phyloP scores from a whole-genome alignment of 2,329 filamentous ascomycete genomes.

The Chaetothyriales sp. region DNA sequence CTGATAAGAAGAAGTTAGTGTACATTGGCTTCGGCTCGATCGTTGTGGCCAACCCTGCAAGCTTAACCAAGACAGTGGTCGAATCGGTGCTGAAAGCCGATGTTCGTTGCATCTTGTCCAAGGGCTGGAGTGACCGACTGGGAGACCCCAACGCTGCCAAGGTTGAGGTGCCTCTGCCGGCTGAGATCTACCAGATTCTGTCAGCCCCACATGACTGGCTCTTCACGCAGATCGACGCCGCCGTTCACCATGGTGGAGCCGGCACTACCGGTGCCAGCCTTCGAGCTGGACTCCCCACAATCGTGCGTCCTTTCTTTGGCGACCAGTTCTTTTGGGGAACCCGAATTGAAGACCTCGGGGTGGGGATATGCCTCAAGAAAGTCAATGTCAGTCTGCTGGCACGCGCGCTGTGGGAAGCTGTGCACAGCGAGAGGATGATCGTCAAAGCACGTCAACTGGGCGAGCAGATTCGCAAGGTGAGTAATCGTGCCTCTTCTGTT shows the following conservation, averaged over 20 bases:
- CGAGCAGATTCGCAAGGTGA: slow-evolving; percentile 71
- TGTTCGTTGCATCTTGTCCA: slow-evolving; percentile 85
- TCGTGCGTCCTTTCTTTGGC: slow-evolving; percentile 93
- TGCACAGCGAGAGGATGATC: slow-evolving; percentile 82
- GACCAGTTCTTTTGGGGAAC: slow-evolving; percentile 94
- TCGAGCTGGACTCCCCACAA: slow-evolving; percentile 78
- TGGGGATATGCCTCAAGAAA: slow-evolving; percentile 77
- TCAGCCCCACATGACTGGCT: slow-evolving; percentile 93
- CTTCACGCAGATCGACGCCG: slow-evolving; percentile 84
- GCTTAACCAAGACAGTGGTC: slow-evolving; percentile 82
- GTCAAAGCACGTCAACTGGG: slow-evolving; percentile 67
- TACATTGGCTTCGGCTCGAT: slow-evolving; percentile 97
- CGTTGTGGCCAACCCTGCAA: slow-evolving; percentile 74
- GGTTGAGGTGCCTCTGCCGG: slow-evolving; percentile 53
- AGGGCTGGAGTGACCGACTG: slow-evolving; percentile 87
- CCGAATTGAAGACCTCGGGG: slow-evolving; percentile 80
- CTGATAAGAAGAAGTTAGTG: slow-evolving; percentile 76
- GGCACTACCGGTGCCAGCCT: slow-evolving; percentile 90
- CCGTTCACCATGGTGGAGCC: slow-evolving; percentile 83
- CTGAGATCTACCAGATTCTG: slow-evolving; percentile 75
- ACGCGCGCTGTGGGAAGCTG: slow-evolving; percentile 77
- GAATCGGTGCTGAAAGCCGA: slow-evolving; percentile 82
- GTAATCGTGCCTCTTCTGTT: slow-evolving; percentile 22
- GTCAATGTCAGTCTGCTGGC: slow-evolving; percentile 78
- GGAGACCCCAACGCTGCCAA: slow-evolving; percentile 43